These are phyloP conservation scores for Primulina huaijiensis DNA, from an alignment of 257 asterid species.

Conservation along the genomic window DNA sequence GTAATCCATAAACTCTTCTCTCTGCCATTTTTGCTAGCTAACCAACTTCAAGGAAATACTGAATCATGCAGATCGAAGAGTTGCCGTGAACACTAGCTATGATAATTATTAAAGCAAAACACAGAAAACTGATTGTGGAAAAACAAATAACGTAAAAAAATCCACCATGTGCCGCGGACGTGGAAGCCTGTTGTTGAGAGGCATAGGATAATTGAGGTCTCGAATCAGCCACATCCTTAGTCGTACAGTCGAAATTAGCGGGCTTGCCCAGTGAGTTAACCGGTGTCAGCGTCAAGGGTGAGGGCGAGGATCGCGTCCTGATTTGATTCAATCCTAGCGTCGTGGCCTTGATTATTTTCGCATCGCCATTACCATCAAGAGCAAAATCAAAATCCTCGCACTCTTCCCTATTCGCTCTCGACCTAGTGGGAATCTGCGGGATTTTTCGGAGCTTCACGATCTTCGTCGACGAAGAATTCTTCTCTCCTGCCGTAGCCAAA, in stretches of 20 bases:
- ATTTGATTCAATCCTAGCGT: conserved; percentile 68
- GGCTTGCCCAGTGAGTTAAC: conserved; percentile 32
- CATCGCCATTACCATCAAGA: conserved; percentile 24
- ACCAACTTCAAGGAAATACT: conserved; percentile 12
- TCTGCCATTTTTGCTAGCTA: conserved; percentile 19
- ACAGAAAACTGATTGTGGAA: conserved; percentile 4
- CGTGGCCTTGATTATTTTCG: conserved; percentile 47
- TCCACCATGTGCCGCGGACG: conserved; percentile 48
- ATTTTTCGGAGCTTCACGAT: conserved; percentile 53
- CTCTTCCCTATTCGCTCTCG: conserved; percentile 19
- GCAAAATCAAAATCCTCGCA: conserved; percentile 29
- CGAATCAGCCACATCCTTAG: conserved; percentile 26
- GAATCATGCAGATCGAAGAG: neutral
- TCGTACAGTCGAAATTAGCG: conserved; percentile 25
- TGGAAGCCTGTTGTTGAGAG: conserved; percentile 33
- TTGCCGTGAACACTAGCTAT: neutral
- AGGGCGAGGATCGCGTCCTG: conserved; percentile 55
- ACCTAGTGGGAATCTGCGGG: conserved; percentile 53
- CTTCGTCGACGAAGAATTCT: conserved; percentile 32
- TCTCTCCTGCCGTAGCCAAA: conserved; percentile 26
- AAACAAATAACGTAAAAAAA: conserved; percentile 2
- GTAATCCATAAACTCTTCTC: conserved; percentile 4
- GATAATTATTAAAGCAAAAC: neutral
- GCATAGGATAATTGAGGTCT: conserved; percentile 22
- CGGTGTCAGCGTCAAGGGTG: conserved; percentile 39